phyloP scores from a whole-genome alignment of 140 eudicot genomes.

The Cichorium intybus region DNA sequence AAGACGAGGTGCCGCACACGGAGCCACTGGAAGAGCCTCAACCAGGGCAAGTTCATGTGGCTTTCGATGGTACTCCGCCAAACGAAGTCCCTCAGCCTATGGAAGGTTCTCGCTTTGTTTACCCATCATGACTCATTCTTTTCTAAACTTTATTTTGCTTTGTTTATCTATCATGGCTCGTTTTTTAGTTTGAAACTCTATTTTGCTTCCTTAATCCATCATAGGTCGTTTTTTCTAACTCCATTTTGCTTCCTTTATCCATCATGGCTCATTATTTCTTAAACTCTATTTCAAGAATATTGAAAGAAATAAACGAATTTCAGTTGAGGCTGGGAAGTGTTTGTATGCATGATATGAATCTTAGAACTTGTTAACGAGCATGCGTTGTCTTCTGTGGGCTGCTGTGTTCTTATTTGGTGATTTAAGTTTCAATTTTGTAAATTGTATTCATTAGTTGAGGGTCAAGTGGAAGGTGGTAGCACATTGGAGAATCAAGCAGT shows the following conservation, averaged over 20 bases:
- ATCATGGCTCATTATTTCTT: background rate
- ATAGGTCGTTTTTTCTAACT: too few species aligned
- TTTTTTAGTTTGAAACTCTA: too few species aligned
- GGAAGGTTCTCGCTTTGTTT: conserved; percentile 25
- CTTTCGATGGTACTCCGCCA: conserved; percentile 39
- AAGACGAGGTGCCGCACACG: conserved; percentile 78
- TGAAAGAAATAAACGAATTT: background rate
- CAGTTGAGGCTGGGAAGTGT: background rate
- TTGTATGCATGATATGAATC: background rate
- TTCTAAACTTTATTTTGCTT: too few species aligned
- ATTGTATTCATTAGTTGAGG: conserved; percentile 30
- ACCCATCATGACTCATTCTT: background rate
- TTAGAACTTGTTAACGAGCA: background rate
- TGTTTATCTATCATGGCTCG: too few species aligned
- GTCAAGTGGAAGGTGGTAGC: conserved; percentile 47
- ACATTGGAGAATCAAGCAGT: conserved; percentile 59
- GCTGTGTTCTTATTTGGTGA: conserved; percentile 12
- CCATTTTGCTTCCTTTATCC: too few species aligned
- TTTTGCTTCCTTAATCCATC: too few species aligned
- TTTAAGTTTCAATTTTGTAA: conserved; percentile 5
- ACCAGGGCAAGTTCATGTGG: conserved; percentile 57
- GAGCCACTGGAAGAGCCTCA: conserved; percentile 54
- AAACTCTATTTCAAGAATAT: background rate
- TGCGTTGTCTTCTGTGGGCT: background rate
- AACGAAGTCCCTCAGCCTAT: conserved; percentile 38